Base-by-base conservation (phyloP, 2,329 filamentous ascomycete species). In the Xylariales sp. region DNA sequence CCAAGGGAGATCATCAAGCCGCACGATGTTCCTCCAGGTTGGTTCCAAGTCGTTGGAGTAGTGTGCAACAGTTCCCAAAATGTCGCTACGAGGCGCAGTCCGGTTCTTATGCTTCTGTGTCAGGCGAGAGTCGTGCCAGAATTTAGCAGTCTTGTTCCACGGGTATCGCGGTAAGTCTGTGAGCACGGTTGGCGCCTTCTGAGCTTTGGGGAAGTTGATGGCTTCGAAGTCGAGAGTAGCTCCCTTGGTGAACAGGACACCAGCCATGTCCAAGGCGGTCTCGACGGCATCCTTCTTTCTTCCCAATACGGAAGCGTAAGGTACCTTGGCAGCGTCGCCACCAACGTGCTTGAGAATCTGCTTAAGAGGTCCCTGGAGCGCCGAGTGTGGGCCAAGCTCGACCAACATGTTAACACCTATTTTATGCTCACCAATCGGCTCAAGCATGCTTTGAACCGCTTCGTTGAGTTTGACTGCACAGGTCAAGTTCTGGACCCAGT, bases 1-100 rank as follows among this genome's bases (percentile, higher is more conserved):
- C 64, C 80, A 83, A 2, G 81, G 74, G 0, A 74, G 51, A 42
- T 75, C 70, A 28, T 73, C 68, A 1, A 68, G 48, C 9, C 63
- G 62, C 21, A 76, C 51, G 18, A 70, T 62, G 43, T 72, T 74
- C 27, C 71, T 61, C 73, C 73, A 76, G 0, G 60, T 67, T 0
- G 69, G 69, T 49, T 73, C 68, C 3, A 66, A 47, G 8, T 70
- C 66, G 35, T 59, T 71, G 11, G 62, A 71, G 33, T 64, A 64
- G 44, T 68, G 63, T 9, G 66, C 67, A 18, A 67, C 51, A 1
- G 64, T 57, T 4, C 73, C 73, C 3, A 76, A 60, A 3, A 76
- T 57, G 27, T 74, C 70, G 42, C 68, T 69, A 1, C 68, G 61
- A 14, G 60, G 60, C 16, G 60, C 61, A 1, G 58, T 59, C 42